Evolutionary conservation across 306 rosid genomes (phyloP).

Genomic region (Cyclanthera cordifolia): DNA sequence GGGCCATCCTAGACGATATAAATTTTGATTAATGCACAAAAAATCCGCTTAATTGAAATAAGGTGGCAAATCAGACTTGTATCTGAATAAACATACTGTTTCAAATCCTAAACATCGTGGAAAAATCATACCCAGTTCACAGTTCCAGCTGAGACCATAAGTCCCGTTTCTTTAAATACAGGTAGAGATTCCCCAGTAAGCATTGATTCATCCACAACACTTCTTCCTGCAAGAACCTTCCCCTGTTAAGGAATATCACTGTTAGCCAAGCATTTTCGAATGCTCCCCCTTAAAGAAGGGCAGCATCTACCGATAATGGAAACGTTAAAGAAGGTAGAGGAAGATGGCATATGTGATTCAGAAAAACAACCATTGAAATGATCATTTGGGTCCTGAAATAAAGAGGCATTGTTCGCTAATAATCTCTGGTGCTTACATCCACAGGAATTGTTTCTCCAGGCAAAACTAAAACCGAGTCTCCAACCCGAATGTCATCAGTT

Average conservation of each 20-base stretch:
- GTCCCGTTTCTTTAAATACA: constrained; percentile 78
- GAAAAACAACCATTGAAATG: not conserved
- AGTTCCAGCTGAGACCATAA: constrained; percentile 85
- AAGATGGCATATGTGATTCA: not conserved
- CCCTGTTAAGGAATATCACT: constrained; percentile 41
- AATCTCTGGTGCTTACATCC: constrained; percentile 59
- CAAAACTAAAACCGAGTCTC: constrained; percentile 82
- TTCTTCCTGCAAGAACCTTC: constrained; percentile 76
- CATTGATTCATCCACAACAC: constrained; percentile 97
- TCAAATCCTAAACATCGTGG: not conserved
- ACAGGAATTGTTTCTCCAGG: constrained; percentile 94
- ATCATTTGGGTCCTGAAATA: not conserved
- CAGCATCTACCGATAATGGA: not conserved
- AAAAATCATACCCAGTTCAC: constrained; percentile 70
- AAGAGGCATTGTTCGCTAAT: not conserved
- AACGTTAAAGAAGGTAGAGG: not conserved
- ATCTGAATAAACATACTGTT: constrained; percentile 10
- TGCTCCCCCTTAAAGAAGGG: not conserved
- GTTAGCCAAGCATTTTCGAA: constrained; percentile 18
- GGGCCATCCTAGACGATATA: constrained; percentile 82
- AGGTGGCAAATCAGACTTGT: not conserved
- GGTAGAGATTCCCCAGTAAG: constrained; percentile 98
- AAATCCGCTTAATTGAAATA: not conserved
- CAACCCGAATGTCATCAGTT: constrained; percentile 86
- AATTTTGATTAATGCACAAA: constrained; percentile 5